Base-by-base conservation (phyloP, 495 filamentous ascomycete genomes). In the Pseudomonodictys pantanalensis region DNA sequence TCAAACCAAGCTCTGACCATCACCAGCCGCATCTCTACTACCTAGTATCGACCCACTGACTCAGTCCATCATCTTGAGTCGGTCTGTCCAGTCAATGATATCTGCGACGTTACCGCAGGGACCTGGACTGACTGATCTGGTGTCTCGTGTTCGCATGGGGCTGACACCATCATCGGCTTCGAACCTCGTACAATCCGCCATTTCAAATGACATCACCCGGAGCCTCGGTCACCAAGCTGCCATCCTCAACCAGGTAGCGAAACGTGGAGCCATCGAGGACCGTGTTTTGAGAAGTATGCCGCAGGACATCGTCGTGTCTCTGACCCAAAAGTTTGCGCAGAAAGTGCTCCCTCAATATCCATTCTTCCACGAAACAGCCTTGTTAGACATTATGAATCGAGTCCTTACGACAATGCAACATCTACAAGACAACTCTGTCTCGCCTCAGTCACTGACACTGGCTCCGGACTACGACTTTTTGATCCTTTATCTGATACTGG, bases 271-370 rank as follows among this genome's bases (percentile, higher is more conserved):
- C 3, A 47, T 56, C 28, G 52, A 46, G 17, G 20, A 22, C 1
- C 39, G 42, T 7, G 52, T 56, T 9, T 18, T 56, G 10, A 45
- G 26, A 20, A 56, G 39, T 24, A 56, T 56, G 6, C 52, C 52
- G 22, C 17, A 7, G 9, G 52, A 56, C 11, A 56, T 56, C 42
- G 26, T 56, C 25, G 18, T 10, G 9, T 46, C 39, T 29, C 25
- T 56, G 18, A 35, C 43, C 0, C 39, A 56, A 11, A 56, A 56
- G 25, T 56, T 18, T 33, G 41, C 29, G 0, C 42, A 45, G 24
- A 32, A 47, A 46, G 52, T 56, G 6, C 52, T 56, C n/a, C 52
- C 52, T 20, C 52, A 45, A 9, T 56, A 46, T 25, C 39, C 52
- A 12, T 56, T 56, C 29, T 47, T 56, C n/a, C 39, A 56, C 25